Base-by-base conservation (phyloP, 192 early-diverging fungal species). In the Umbelopsis sp. region DNA sequence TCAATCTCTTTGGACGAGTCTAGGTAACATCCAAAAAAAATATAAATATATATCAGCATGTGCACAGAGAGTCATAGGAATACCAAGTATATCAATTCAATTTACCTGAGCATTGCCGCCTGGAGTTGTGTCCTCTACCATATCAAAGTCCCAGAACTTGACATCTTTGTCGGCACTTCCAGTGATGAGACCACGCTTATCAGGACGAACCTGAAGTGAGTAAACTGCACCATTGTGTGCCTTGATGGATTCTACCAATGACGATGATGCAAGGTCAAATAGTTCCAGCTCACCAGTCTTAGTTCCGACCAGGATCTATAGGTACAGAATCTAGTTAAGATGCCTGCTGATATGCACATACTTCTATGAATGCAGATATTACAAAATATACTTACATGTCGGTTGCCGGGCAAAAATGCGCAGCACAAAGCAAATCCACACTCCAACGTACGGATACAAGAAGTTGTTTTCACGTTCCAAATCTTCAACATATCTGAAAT, bases 141-240 rank as follows among this genome's bases (percentile, higher is more conserved):
- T 87, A 72, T 91, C 91, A 78, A 98, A 94, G 78, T 95, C 92
- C 96, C 96, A 99, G 77, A 99, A 98, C 84, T 97, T 98, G 72
- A 99, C 95, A 66, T 93, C 87, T 74, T 97, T 95, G 81, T 98
- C 97, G 8, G 92, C 94, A 67, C 91, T 90, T 29, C 96, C 97
- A 1, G 97, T 95, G 32, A 91, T 91, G 34, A 99, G 77, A 16
- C 97, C 96, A 75, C 89, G 89, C 45, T 89, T 86, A 68, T 99
- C 96, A 10, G 94, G 93, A 22, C 88, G 89, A 34, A 97, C 83
- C 51, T 94, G 91, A 36, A 98, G 81, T 31, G 94, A 88, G 92
- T 94, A 97, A 21, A 96, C 83, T 2, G 93, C 85, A 4, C 95
- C 94, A 20, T 94, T 93, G 68, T 99, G 97, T 17, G 96, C 97